Evolutionary conservation across 1,139 yeast genomes (phyloP).

Genomic region (Blastobotrys buckinghamii): DNA sequence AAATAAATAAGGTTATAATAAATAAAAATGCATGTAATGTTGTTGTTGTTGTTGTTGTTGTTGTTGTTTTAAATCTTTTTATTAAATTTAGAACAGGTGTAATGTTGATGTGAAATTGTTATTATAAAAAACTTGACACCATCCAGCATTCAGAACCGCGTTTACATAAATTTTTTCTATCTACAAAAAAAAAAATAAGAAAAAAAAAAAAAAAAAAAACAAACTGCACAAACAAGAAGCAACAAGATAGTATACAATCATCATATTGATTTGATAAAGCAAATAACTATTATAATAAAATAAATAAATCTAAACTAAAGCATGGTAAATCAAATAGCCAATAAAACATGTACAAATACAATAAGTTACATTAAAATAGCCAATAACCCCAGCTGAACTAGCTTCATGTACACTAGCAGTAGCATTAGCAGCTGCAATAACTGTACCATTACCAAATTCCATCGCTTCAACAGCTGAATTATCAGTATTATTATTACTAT

Average conservation of each 20-base stretch:
- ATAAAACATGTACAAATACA: slow-evolving; percentile 2
- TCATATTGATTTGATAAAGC: too few species aligned
- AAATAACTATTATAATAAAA: not conserved
- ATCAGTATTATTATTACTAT: not conserved
- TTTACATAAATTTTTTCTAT: too few species aligned
- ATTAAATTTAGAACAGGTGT: too few species aligned
- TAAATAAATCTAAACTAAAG: not conserved
- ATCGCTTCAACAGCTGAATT: not conserved
- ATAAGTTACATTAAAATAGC: slow-evolving; percentile 1
- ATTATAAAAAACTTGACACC: not conserved
- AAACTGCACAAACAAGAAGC: too few species aligned
- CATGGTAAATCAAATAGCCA: slow-evolving; percentile 1
- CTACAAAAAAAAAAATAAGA: too few species aligned
- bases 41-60: too few species aligned
- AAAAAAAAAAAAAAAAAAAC: too few species aligned
- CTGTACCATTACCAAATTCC: not conserved
- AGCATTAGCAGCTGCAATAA: not conserved
- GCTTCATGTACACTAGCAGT: not conserved
- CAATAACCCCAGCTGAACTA: not conserved
- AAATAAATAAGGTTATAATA: not conserved
- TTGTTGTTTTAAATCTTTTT: too few species aligned
- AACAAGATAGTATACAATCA: too few species aligned
- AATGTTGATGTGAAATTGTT: too few species aligned
- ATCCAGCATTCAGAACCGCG: too few species aligned
- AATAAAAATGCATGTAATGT: too few species aligned